phyloP scores from a whole-genome alignment of 495 filamentous ascomycete genomes.

The Venustampulla echinocandica region DNA sequence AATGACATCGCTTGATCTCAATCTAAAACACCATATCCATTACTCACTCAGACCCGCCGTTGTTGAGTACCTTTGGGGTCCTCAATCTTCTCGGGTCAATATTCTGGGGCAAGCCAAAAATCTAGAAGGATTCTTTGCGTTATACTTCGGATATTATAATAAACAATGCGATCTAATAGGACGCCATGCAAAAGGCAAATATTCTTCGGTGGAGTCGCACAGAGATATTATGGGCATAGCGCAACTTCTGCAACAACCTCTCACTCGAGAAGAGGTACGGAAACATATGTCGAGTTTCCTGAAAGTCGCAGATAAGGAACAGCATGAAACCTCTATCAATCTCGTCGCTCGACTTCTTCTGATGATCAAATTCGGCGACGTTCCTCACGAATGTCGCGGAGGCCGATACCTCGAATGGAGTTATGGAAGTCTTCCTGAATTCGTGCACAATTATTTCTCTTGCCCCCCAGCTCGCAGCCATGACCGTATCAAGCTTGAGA shows the following conservation, averaged over 20 bases:
- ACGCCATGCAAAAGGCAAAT: not conserved
- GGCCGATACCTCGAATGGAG: conserved; percentile 3
- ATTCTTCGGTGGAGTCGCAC: not conserved
- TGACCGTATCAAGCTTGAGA: conserved; percentile 11
- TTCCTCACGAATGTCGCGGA: conserved; percentile 7
- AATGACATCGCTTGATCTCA: conserved; percentile 6
- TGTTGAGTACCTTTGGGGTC: conserved; percentile 3
- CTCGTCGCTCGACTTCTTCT: conserved; percentile 11
- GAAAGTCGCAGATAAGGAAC: not conserved
- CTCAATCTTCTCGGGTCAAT: not conserved
- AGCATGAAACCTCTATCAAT: conserved; percentile 2
- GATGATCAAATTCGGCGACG: conserved; percentile 14
- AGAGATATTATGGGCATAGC: not conserved
- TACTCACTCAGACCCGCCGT: not conserved
- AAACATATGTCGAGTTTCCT: not conserved
- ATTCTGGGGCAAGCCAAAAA: not conserved
- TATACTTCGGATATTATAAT: not conserved
- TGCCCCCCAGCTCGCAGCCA: not conserved
- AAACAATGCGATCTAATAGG: conserved; percentile 4
- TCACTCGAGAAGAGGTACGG: not conserved
- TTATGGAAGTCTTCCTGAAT: conserved; percentile 4
- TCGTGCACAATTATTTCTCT: not conserved
- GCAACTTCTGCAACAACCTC: not conserved
- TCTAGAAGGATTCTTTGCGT: not conserved
- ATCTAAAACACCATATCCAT: not conserved